Evolutionary conservation across 192 early-diverging fungal species (phyloP).

Genomic region (Backusella luteola): DNA sequence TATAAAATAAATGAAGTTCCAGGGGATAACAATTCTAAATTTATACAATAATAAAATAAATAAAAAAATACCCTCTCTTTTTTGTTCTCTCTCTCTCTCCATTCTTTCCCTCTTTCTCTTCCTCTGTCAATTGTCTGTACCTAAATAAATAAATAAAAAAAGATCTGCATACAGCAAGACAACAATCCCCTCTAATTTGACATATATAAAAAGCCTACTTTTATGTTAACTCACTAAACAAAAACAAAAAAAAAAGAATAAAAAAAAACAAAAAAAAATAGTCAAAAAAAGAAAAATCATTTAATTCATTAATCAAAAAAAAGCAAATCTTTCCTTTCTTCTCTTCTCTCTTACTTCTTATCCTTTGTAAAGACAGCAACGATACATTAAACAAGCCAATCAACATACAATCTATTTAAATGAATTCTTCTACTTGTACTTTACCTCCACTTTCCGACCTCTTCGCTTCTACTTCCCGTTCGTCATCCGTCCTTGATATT

Average conservation of each 20-base stretch:
- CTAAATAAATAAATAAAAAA: conserved; percentile 11
- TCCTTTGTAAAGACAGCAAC: not conserved
- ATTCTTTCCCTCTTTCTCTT: not conserved
- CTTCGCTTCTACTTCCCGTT: conserved; percentile 1
- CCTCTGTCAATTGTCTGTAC: not conserved
- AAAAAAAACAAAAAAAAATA: not conserved
- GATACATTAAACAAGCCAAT: not conserved
- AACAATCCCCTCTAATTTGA: conserved; percentile 10
- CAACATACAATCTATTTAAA: not conserved
- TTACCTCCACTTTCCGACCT: conserved; percentile 29
- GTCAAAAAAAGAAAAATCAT: not conserved
- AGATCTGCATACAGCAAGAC: conserved; percentile 16
- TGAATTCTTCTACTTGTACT: conserved; percentile 21
- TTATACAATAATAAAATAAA: conserved; percentile 9
- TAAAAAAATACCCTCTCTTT: not conserved
- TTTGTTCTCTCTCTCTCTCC: not conserved
- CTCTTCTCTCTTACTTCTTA: not conserved
- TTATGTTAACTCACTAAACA: not conserved
- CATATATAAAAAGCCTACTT: conserved; percentile 4
- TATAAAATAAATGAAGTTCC: not conserved
- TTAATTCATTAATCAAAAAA: not conserved
- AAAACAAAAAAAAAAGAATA: not conserved
- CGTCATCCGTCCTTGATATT: conserved; percentile 8
- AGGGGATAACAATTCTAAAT: conserved; percentile 7
- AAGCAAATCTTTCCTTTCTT: not conserved